These are phyloP conservation scores for Pichia sp. DNA, from an alignment of 1,139 yeast genomes.

Conservation along the genomic window DNA sequence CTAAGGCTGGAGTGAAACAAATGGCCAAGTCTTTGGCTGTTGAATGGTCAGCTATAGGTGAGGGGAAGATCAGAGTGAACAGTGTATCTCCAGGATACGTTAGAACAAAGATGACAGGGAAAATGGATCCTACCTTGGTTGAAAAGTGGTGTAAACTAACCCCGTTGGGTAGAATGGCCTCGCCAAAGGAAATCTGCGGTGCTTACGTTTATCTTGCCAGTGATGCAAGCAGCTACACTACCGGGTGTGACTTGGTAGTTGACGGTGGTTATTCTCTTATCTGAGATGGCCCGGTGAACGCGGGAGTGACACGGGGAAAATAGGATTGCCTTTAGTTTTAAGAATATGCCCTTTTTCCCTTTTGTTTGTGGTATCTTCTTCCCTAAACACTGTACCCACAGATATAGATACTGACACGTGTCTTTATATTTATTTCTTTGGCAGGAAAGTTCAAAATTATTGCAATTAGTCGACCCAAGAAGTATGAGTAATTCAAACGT, in stretches of 20 bases:
- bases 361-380: neutral
- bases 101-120: conserved; percentile 41
- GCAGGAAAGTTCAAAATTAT: neutral
- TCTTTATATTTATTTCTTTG: too few species aligned
- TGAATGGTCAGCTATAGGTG: conserved; percentile 44
- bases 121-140: conserved; percentile 34
- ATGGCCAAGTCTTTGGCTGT: conserved; percentile 51
- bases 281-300: neutral
- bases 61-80: conserved; percentile 44
- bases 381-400: neutral
- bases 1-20: conserved; percentile 56
- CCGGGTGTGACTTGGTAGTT: conserved; percentile 75
- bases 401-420: neutral
- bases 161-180: conserved; percentile 79
- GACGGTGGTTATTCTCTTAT: conserved; percentile 72
- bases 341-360: neutral
- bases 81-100: conserved; percentile 57
- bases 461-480: neutral
- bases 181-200: conserved; percentile 76
- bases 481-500: neutral
- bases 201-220: conserved; percentile 85
- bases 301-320: neutral
- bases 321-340: neutral
- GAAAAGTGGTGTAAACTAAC: conserved; percentile 58
- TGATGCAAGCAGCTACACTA: conserved; percentile 78